Evolutionary conservation across 2,329 filamentous ascomycete genomes (phyloP).

Genomic region (Macrophomina tecta): DNA sequence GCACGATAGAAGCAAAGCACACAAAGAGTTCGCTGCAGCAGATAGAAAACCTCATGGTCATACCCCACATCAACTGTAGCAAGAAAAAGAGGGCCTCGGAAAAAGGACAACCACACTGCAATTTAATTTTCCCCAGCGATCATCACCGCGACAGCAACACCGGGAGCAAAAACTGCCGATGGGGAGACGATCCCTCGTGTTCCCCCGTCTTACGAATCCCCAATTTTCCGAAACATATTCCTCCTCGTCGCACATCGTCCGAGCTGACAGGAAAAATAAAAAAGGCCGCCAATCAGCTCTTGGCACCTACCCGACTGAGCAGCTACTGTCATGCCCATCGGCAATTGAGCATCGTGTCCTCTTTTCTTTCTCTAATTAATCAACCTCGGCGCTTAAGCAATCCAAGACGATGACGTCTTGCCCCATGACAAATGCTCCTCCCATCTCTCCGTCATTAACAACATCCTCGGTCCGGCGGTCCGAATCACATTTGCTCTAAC

Average conservation of each 20-base stretch:
- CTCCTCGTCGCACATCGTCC: background rate
- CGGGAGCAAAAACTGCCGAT: background rate
- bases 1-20: background rate
- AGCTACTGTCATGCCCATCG: background rate
- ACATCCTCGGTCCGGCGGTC: background rate
- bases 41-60: background rate
- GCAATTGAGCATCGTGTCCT: background rate
- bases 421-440: background rate
- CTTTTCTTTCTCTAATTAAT: background rate
- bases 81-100: background rate
- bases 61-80: background rate
- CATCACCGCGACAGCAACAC: background rate
- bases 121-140: background rate
- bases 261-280: background rate
- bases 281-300: background rate
- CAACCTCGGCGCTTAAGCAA: background rate
- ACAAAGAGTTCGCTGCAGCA: background rate
- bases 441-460: background rate
- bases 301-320: background rate
- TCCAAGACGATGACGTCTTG: background rate
- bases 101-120: conserved; percentile 1
- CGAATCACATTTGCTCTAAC: background rate
- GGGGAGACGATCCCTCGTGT: background rate
- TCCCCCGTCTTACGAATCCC: background rate
- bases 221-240: conserved; percentile 19